Base-by-base conservation (phyloP, 2,329 filamentous ascomycete species). In the Claviceps maximensis region DNA sequence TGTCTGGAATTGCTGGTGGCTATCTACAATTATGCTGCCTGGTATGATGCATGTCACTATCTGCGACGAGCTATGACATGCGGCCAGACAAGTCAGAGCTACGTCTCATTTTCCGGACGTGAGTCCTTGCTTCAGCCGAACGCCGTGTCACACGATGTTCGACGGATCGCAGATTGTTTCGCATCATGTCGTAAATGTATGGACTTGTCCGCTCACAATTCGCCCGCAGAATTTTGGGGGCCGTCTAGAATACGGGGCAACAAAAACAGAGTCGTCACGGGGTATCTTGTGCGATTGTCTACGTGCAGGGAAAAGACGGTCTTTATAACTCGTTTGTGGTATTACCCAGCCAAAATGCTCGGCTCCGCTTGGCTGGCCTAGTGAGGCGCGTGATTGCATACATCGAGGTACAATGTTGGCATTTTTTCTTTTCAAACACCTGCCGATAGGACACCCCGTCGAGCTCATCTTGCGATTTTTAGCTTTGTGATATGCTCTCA, bases 221-320 rank as follows among this genome's bases (percentile, higher is more conserved):
- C 49, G 49, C 8, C n/a, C 25, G 49, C n/a, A 36, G n/a, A 17
- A n/a, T 51, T 46, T 46, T 51, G 49, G 41, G 41, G 27, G 41
- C 49, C 23, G 12, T 2, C 33, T 8, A 23, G 2, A 15, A 38
- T 8, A 41, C 27, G 15, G 41, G 40, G 40, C 27, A 27, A n/a
- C n/a, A n/a, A n/a, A 51, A 46, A 17, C 15, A 23, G 23, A 46
- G 19, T 15, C 49, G 21, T 38, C 41, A 51, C 41, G 49, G 40
- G 7, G 2, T 21, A 21, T 41, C 17, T 40, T 17, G 2, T 38
- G 13, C 33, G 33, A 31, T 31, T 31, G 29, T 31, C 9, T 4
- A 31, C 29, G 29, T n/a, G n/a, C n/a, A n/a, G n/a, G 13, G 2
- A 6, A 17, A 17, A 38, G 15, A 17, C 33, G 13, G 33, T 6